Base-by-base conservation (phyloP, 345 rosid genomes). In the Populus deltoides region DNA sequence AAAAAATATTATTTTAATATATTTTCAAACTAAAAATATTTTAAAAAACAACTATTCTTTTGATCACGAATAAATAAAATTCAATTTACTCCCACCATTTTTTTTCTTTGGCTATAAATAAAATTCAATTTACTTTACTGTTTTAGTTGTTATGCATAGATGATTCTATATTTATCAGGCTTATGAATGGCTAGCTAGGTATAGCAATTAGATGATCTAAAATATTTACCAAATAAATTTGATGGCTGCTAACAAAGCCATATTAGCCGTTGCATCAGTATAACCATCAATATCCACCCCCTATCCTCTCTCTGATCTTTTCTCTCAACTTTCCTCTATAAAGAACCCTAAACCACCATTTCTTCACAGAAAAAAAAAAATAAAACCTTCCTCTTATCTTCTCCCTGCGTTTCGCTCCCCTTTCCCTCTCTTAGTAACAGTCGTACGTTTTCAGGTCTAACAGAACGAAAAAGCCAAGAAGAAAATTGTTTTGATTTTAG, bases 361-460 rank as follows among this genome's bases (percentile, higher is more conserved):
- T 67, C 72, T 10, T 10, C 61, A n/a, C 71, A 20, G 31, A 29
- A 69, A 33, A 69, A 70, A 69, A 53, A 45, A 59, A 33, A 59
- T 6, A 65, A 72, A 51, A 29, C 41, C 79, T 35, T 75, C 77
- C 78, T 51, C 82, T 79, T 65, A 70, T 73, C 47, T 27, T 69
- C 53, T 75, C 16, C 51, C 73, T 77, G 78, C 77, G 84, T 77
- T 82, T 80, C 77, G 87, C 75, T 73, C 83, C 84, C 78, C 75
- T 31, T 59, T 75, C 81, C 77, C 81, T 83, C 86, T 83, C 89
- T 81, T 66, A 51, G 91, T 87, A 82, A 85, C 92, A 85, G 80
- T 85, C 86, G 87, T 79, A 15, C 27, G 49, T 59, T 36, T 71
- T 81, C 43, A 79, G 86, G 77, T 80, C 83, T 61, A 25, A 8